These are phyloP conservation scores for Aspergillus carlsbadensis DNA, from an alignment of 495 filamentous ascomycete genomes.

Conservation along the genomic window DNA sequence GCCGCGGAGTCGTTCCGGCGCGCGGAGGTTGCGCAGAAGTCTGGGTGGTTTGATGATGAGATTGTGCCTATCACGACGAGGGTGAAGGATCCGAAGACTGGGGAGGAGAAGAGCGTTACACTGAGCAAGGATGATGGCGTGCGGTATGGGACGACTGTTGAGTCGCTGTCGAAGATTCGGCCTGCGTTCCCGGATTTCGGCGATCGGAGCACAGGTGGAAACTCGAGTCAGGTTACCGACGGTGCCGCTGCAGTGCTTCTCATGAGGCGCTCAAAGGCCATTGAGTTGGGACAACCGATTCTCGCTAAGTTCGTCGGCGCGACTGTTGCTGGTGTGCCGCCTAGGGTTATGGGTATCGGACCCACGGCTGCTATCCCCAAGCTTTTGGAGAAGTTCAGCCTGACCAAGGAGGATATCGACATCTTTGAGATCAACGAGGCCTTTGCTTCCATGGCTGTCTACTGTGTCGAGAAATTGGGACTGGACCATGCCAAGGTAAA, in stretches of 20 bases:
- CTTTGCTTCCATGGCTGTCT: conserved; percentile 96
- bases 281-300: conserved; percentile 86
- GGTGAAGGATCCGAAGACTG: conserved; percentile 79
- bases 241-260: conserved; percentile 88
- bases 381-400: conserved; percentile 74
- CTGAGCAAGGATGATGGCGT: conserved; percentile 86
- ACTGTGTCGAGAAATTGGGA: conserved; percentile 75
- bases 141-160: conserved; percentile 83
- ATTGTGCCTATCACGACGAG: conserved; percentile 81
- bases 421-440: conserved; percentile 96
- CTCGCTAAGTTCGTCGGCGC: conserved; percentile 92
- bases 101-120: conserved; percentile 73
- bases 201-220: conserved; percentile 87
- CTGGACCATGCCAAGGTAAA: conserved; percentile 84
- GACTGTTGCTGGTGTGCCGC: conserved; percentile 84
- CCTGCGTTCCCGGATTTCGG: conserved; percentile 90
- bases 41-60: conserved; percentile 92
- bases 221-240: conserved; percentile 93
- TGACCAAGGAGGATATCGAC: conserved; percentile 81
- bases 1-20: conserved; percentile 83
- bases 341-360: conserved; percentile 96
- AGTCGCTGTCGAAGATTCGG: conserved; percentile 78
- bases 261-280: conserved; percentile 90
- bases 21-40: conserved; percentile 88
- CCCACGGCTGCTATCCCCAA: conserved; percentile 94